Conservation (phyloP, 352 stramenopile species). For the Globisporangium perplexum region DNA sequence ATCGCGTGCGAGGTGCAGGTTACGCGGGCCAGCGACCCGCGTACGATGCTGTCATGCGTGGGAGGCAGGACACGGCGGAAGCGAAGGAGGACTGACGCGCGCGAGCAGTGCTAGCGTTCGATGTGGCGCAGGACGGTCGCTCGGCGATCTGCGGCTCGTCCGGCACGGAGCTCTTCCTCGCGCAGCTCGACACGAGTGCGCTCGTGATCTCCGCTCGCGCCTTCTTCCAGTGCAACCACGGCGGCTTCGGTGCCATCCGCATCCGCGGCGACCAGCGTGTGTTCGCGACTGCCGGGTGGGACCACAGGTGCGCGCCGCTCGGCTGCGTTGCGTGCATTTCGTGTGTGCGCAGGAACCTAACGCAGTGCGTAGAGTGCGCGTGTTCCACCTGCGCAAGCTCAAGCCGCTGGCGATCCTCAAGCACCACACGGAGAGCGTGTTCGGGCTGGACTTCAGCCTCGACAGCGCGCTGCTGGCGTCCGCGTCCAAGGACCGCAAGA, state of each 20-base stretch:
- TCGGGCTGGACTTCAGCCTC: slow-evolving; percentile 56
- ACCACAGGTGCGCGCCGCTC: slow-evolving; percentile 36
- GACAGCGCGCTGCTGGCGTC: slow-evolving; percentile 57
- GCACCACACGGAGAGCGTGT: slow-evolving; percentile 76
- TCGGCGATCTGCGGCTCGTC: slow-evolving; percentile 60
- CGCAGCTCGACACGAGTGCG: slow-evolving; percentile 36
- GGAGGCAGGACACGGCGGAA: neutral
- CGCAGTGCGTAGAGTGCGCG: slow-evolving; percentile 24
- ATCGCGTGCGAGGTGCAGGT: slow-evolving; percentile 44
- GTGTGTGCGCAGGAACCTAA: neutral
- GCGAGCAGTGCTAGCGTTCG: slow-evolving; percentile 58
- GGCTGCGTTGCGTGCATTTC: neutral
- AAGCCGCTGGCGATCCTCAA: slow-evolving; percentile 76
- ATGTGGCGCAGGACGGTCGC: slow-evolving; percentile 46
- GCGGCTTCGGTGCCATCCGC: slow-evolving; percentile 58
- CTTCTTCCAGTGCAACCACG: slow-evolving; percentile 56
- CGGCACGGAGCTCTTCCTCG: slow-evolving; percentile 38
- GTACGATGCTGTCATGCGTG: slow-evolving; percentile 22
- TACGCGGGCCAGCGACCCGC: slow-evolving; percentile 33
- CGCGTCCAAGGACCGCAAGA: slow-evolving; percentile 75
- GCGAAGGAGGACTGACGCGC: neutral
- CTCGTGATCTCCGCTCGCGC: slow-evolving; percentile 28
- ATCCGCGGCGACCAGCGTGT: slow-evolving; percentile 71
- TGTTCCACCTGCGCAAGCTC: slow-evolving; percentile 73
- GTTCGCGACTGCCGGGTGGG: slow-evolving; percentile 74